Percentiles rank a stretch among this genome's conserved stretches.
These are phyloP conservation scores for Pisolithus albus DNA, from an alignment of 768 basidiomycete species.

Conservation along the genomic window DNA sequence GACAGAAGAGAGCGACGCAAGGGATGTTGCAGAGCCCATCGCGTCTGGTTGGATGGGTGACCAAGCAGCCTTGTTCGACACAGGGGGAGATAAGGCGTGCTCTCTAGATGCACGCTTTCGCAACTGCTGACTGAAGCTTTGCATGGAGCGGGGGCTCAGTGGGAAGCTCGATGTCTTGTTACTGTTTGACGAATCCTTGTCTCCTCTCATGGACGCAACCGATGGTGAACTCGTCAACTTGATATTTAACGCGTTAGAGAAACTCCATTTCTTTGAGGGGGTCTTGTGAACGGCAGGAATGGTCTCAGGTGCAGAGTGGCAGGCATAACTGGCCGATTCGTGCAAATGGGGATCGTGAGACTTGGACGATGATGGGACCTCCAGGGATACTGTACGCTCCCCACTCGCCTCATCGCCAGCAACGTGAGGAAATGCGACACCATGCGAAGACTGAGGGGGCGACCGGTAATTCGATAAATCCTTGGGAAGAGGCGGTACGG, in stretches of 20 bases:
- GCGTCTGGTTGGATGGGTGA: slow-evolving; percentile 66
- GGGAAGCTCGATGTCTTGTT: slow-evolving; percentile 50
- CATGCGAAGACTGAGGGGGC: slow-evolving; percentile 54
- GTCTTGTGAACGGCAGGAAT: slow-evolving; percentile 53
- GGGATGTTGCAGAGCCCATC: slow-evolving; percentile 71
- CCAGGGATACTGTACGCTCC: slow-evolving; percentile 45
- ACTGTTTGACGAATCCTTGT: slow-evolving; percentile 32
- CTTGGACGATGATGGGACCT: slow-evolving; percentile 37
- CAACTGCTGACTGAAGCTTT: slow-evolving; percentile 54
- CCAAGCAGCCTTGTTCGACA: slow-evolving; percentile 47
- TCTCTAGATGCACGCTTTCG: slow-evolving; percentile 70
- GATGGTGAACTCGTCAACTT: slow-evolving; percentile 65
- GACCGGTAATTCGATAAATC: slow-evolving; percentile 75
- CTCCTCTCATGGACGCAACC: slow-evolving; percentile 41
- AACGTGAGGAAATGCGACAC: slow-evolving; percentile 43
- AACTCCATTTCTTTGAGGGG: slow-evolving; percentile 96
- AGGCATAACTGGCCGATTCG: slow-evolving; percentile 31
- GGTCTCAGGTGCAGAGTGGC: slow-evolving; percentile 38
- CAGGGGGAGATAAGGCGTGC: slow-evolving; percentile 40
- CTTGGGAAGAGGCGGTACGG: slow-evolving; percentile 90
- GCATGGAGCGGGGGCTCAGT: slow-evolving; percentile 59
- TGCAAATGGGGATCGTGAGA: slow-evolving; percentile 31
- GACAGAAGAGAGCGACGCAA: slow-evolving; percentile 67
- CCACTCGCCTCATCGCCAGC: slow-evolving; percentile 40
- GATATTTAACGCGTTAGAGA: slow-evolving; percentile 78